Evolutionary conservation across 2,329 filamentous ascomycete species (phyloP), one percentile per base, ranked within the genome.

Genomic region (Aspergillus sp.): DNA sequence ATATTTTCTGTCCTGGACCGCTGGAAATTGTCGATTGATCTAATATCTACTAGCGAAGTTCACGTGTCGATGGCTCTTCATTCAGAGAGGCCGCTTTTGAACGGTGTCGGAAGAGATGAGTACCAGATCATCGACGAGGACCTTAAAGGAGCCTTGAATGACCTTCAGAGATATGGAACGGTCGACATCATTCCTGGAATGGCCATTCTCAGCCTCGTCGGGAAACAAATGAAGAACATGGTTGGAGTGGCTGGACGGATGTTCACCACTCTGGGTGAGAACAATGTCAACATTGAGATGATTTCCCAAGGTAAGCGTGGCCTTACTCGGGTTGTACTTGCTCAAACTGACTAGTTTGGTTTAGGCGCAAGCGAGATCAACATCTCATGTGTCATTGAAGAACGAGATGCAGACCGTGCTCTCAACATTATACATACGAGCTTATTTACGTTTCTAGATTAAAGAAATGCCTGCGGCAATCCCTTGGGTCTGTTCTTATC

Each of bases 281-380:
- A 96, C 73, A 90, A 90, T 67, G 88, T 99, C 71, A 99, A 99
- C 73, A 91, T 99, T 66, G 95, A 99, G 79, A 99, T 99, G 95
- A 99, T 99, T 66, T 96, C 91, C 22, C 95, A 99, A 79, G 95
- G 95, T 93, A 82, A 69, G 81, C n/a, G 51, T 45, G 19, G 40
- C 6, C 57, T 52, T 51, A 20, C 39, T 20, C 48, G 20, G 54
- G 50, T 45, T 13, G 45, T 51, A 47, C 40, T 47, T 59, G 45
- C 20, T 15, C 59, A n/a, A 22, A 42, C 39, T 64, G 66, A 52
- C 4, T 17, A 34, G 15, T 40, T 20, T 19, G 2, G 52, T 65
- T 22, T 65, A 96, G 92, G 93, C 68, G 95, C 95, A 24, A 97
- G 93, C 73, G 95, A 99, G 80, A 99, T 99, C 77, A 99, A 98